Conservation (phyloP, 192 early-diverging fungal genomes). For the Coemansia sp. region DNA sequence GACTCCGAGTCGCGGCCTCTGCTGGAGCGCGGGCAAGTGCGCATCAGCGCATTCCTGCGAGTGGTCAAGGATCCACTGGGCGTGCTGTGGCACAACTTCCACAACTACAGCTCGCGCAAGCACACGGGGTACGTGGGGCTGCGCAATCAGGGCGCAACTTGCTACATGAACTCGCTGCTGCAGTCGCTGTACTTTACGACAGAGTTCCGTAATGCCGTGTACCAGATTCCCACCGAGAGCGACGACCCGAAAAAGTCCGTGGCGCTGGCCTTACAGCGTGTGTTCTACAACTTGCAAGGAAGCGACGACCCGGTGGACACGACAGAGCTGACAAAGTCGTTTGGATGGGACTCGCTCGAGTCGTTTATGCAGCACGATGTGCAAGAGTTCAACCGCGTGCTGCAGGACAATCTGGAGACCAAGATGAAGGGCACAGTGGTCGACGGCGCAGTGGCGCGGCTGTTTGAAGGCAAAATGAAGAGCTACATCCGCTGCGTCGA, state of each 20-base stretch:
- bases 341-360: slow-evolving; percentile 96
- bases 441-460: slow-evolving; percentile 84
- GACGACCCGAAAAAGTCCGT: slow-evolving; percentile 89
- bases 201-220: slow-evolving; percentile 89
- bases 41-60: slow-evolving; percentile 71
- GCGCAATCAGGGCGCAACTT: slow-evolving; percentile 96
- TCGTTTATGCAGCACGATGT: slow-evolving; percentile 98
- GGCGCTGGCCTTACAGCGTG: slow-evolving; percentile 86
- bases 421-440: slow-evolving; percentile 97
- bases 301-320: slow-evolving; percentile 77
- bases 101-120: slow-evolving; percentile 88
- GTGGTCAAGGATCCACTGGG: slow-evolving; percentile 86
- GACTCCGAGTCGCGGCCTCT: slow-evolving; percentile 57
- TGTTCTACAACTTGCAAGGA: slow-evolving; percentile 90
- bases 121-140: slow-evolving; percentile 91
- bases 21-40: slow-evolving; percentile 64
- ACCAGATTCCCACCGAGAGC: slow-evolving; percentile 86
- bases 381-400: slow-evolving; percentile 96
- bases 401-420: slow-evolving; percentile 94
- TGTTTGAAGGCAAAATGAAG: slow-evolving; percentile 99
- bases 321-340: slow-evolving; percentile 93
- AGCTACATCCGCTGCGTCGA: slow-evolving; percentile 95
- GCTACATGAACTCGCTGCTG: slow-evolving; percentile 98
- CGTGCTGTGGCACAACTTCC: slow-evolving; percentile 93
- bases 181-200: slow-evolving; percentile 95